Percentiles rank a stretch among this genome's conserved stretches.
Conservation (phyloP, 176 grass and related monocot genomes). For the Areca catechu region DNA sequence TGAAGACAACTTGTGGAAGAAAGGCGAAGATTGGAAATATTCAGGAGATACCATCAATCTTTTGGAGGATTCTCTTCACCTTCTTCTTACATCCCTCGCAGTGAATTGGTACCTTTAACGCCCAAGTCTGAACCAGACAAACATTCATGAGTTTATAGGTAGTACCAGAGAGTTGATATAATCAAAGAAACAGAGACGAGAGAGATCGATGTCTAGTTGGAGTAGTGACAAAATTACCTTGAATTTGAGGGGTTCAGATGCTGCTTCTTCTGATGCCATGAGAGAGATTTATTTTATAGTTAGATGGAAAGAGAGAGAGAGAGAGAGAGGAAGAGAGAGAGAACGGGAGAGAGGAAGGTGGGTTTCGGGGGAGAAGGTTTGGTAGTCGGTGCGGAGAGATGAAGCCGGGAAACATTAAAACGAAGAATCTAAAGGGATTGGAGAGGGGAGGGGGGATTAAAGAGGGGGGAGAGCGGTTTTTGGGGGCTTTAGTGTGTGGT, state of each 20-base stretch:
- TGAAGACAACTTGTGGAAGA: background rate
- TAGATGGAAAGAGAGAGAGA: too few species aligned
- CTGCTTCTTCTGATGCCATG: conserved; percentile 1
- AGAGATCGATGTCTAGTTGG: background rate
- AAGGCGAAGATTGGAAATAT: background rate
- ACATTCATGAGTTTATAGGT: background rate
- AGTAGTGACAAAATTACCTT: background rate
- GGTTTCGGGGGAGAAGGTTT: too few species aligned
- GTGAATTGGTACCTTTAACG: conserved; percentile 33
- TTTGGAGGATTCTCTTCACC: conserved; percentile 34
- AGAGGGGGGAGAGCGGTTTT: too few species aligned
- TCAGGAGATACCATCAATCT: conserved; percentile 26
- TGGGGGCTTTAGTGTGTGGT: too few species aligned
- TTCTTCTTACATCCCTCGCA: conserved; percentile 57
- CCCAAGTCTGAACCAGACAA: conserved; percentile 17
- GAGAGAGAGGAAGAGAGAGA: too few species aligned
- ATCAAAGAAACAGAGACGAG: too few species aligned
- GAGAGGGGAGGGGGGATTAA: too few species aligned
- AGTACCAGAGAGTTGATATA: background rate
- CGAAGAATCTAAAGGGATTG: too few species aligned
- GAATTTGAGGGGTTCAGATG: background rate
- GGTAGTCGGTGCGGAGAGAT: too few species aligned
- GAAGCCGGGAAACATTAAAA: too few species aligned
- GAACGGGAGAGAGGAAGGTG: too few species aligned
- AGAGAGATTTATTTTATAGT: too few species aligned